Evolutionary conservation across 768 basidiomycete species (phyloP), one percentile per base, ranked within the genome.

Genomic region (Melanogaster broomeanus): DNA sequence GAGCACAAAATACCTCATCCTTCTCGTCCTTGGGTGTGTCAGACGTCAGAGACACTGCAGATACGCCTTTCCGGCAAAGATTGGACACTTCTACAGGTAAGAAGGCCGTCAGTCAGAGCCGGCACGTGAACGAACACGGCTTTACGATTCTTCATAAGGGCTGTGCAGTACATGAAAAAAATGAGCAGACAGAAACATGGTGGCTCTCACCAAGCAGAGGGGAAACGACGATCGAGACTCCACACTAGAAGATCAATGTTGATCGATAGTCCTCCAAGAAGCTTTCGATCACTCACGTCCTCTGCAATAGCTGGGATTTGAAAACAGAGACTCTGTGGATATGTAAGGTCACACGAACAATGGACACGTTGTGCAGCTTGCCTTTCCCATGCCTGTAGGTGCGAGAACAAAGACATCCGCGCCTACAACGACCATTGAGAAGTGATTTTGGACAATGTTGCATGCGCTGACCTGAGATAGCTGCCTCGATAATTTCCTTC

Each of bases 321-420:
- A 62, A 93, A 93, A 67, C 91, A 93, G 4, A 93, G 61, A 60
- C 89, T 91, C 89, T 91, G 45, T 4, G 19, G 6, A 45, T 41
- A 12, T 38, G 48, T 30, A 31, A 40, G 39, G 47, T 42, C 45
- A 21, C 13, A 10, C 39, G 18, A 12, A 3, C 4, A 19, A 22
- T 6, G 3, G 31, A 13, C 6, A 21, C 2, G 6, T 40, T 6
- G 13, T 1, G 43, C 63, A 61, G 34, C 27, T 42, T 30, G 86
- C 90, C 79, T 93, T 93, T 30, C 91, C 92, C 87, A 93, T 90
- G 4, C 91, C 90, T 10, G 92, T 93, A 0, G 91, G 90, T 16
- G 90, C 91, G 3, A 92, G 76, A 10, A 90, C 88, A 43, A 92
- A 77, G 13, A 92, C 82, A 66, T 92, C 90, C 9, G 68, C 70